A percentile compares a stretch with the other conserved stretches of the same genome.
phyloP scores from a whole-genome alignment of 1,284 basidiomycete genomes.

The Pascua guehoae region DNA sequence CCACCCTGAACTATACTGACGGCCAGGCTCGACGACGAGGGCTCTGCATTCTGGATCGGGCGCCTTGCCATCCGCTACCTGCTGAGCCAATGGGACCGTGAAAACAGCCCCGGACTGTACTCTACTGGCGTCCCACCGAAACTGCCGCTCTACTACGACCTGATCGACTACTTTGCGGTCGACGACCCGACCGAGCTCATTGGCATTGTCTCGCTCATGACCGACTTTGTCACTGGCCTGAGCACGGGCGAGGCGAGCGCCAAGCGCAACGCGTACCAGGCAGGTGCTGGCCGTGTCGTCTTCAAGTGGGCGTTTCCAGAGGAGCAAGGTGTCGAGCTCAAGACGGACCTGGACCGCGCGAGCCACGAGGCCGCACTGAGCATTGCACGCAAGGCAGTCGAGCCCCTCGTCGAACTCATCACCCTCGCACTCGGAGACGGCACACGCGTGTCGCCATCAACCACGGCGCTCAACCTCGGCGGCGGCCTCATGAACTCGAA shows the following conservation, averaged over 20 bases:
- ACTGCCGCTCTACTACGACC: constrained; percentile 33
- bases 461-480: constrained; percentile 33
- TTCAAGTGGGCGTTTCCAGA: constrained; percentile 40
- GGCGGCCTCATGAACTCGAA: constrained; percentile 39
- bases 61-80: constrained; percentile 37
- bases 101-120: constrained; percentile 28
- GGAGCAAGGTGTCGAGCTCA: constrained; percentile 13
- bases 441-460: constrained; percentile 26
- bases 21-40: constrained; percentile 37
- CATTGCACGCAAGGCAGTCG: constrained; percentile 23
- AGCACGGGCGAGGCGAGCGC: constrained; percentile 31
- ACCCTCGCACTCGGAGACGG: constrained; percentile 35
- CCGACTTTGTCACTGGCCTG: constrained; percentile 23
- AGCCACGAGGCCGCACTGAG: constrained; percentile 25
- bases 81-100: constrained; percentile 30
- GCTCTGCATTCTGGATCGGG: constrained; percentile 42
- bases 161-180: constrained; percentile 36
- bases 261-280: constrained; percentile 39
- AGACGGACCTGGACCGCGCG: constrained; percentile 6
- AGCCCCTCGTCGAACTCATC: constrained; percentile 29
- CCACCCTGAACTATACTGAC: neutral
- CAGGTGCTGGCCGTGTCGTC: constrained; percentile 35
- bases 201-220: constrained; percentile 30
- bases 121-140: constrained; percentile 16
- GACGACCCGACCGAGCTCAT: constrained; percentile 36